These are phyloP conservation scores for Pythium scleroteichum DNA, from an alignment of 352 stramenopile species.

Conservation along the genomic window DNA sequence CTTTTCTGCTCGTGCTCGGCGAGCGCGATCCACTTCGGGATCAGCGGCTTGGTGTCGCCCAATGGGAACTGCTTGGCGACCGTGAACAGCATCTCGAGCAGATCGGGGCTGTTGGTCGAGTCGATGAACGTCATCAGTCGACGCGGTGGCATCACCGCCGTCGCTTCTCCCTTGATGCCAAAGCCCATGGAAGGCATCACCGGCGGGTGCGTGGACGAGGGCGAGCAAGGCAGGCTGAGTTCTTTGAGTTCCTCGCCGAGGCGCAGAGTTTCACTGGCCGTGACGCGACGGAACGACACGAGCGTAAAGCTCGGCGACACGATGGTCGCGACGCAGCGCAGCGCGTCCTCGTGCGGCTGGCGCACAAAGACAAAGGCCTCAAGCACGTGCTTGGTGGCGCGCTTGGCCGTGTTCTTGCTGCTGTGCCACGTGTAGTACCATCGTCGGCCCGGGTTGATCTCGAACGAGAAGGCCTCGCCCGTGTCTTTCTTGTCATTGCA, in stretches of 20 bases:
- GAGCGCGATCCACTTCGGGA: constrained; percentile 5
- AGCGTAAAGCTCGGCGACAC: constrained; percentile 19
- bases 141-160: neutral
- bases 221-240: neutral
- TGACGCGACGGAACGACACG: constrained; percentile 16
- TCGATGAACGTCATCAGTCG: neutral
- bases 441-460: constrained; percentile 15
- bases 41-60: neutral
- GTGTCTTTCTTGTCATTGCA: neutral
- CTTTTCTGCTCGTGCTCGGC: constrained; percentile 1
- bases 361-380: constrained; percentile 15
- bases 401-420: constrained; percentile 15
- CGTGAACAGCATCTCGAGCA: constrained; percentile 1
- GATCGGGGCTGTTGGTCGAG: neutral
- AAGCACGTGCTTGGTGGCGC: constrained; percentile 24
- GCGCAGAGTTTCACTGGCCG: constrained; percentile 10
- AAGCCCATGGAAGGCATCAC: too few species aligned
- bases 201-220: neutral
- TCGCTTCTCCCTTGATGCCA: too few species aligned
- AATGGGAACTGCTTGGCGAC: constrained; percentile 1
- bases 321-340: constrained; percentile 3
- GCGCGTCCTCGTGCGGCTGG: neutral
- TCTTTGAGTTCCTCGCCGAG: constrained; percentile 16
- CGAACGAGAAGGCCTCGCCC: constrained; percentile 4
- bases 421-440: constrained; percentile 28